phyloP scores from a whole-genome alignment of 257 asterid genomes.

The Solanum sitiens region DNA sequence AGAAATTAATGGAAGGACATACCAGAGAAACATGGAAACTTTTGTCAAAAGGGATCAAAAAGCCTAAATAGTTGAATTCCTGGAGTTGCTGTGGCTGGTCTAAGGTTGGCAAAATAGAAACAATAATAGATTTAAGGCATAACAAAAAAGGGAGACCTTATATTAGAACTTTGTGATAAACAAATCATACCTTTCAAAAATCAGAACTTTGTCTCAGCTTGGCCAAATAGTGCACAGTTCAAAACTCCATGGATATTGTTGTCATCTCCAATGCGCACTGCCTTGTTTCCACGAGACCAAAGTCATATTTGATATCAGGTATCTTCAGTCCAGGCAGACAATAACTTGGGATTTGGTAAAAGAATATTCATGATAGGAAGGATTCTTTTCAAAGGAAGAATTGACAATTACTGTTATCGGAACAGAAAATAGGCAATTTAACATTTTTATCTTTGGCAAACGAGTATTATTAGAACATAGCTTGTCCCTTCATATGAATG shows the following conservation, averaged over 20 bases:
- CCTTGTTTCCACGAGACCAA: not conserved
- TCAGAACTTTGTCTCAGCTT: not conserved
- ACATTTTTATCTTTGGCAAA: not conserved
- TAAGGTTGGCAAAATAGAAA: not conserved
- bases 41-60: not conserved
- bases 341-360: conserved; percentile 24
- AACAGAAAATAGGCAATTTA: not conserved
- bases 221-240: not conserved
- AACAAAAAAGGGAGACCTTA: not conserved
- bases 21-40: not conserved
- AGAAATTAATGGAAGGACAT: not conserved
- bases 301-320: not conserved
- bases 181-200: not conserved
- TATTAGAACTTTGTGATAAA: not conserved
- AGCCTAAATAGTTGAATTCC: not conserved
- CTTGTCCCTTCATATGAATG: not conserved
- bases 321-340: conserved; percentile 8
- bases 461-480: not conserved
- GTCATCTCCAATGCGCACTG: not conserved
- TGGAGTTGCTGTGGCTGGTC: not conserved
- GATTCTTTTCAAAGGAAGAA: conserved; percentile 7
- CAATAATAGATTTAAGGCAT: not conserved
- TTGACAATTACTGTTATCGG: not conserved
- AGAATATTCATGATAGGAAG: conserved; percentile 9
- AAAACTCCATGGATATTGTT: not conserved